Base-by-base conservation (phyloP, 1,139 yeast genomes). In the Saccharomycopsis crataegensis region DNA sequence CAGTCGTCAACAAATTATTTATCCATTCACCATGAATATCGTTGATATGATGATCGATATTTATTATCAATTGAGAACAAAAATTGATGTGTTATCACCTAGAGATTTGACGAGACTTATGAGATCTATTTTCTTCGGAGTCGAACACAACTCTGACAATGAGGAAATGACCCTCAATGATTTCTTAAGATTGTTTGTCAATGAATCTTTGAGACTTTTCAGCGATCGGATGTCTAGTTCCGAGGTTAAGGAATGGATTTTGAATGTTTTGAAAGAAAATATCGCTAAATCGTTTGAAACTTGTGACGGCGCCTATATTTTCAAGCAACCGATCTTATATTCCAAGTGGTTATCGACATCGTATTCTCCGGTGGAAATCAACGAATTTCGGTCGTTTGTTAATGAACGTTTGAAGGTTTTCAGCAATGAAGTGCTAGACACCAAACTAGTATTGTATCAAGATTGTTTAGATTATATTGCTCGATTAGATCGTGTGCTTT, bases 41-140 rank as follows among this genome's bases (percentile, higher is more conserved):
- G 46, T 52, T 8, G 66, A 70, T 5, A 81, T 94, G 0, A 86
- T 91, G 84, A 69, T 91, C 5, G 76, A 75, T 1, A 74, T 88
- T 0, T 93, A 86, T 65, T 59, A 65, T 1, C 56, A 61, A 16
- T 78, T 85, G 2, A 76, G 60, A 0, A 59, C 64, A 2, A 78
- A 85, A 61, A 66, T 73, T 0, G 77, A 73, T 48, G 57, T 67
- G 0, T 86, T 85, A 64, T 85, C 96, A 32, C 98, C 99, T 0
- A 80, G 98, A 65, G 99, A 93, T 64, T 73, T 93, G 32, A 89
- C 98, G 0, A 71, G 98, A 57, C 89, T 96, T 96, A 72, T 82
- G 2, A 75, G 86, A 57, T 96, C 96, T n/a, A 67, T 93, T 1
- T 74, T 79, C 52, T 79, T 78, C 50, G 84, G 85, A 0, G 62